phyloP scores from a whole-genome alignment of 2,329 filamentous ascomycete genomes.

The Fusarium chaquense region DNA sequence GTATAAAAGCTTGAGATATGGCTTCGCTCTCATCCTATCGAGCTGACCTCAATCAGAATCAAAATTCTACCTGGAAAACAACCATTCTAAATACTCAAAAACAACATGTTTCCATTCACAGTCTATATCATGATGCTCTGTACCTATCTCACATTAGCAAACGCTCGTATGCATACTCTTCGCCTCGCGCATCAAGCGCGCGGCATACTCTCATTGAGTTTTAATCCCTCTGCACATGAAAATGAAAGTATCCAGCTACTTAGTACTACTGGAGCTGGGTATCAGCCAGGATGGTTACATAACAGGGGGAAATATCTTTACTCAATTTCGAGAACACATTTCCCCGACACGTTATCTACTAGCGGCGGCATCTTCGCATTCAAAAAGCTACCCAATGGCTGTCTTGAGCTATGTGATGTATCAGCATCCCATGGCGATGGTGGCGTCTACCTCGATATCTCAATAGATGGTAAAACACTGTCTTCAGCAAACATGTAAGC shows the following conservation, averaged over 20 bases:
- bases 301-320: not conserved
- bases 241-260: not conserved
- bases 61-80: not conserved
- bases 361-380: constrained; percentile 5
- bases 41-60: not conserved
- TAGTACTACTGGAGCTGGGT: not conserved
- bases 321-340: constrained; percentile 3
- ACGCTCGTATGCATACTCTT: not conserved
- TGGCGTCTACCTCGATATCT: constrained; percentile 1
- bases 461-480: not conserved
- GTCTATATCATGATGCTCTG: not conserved
- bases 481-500: constrained; percentile 10
- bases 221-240: not conserved
- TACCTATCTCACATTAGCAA: not conserved
- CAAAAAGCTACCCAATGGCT: not conserved
- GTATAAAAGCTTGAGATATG: no score
- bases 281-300: not conserved
- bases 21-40: no score
- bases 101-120: not conserved
- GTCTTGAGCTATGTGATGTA: not conserved
- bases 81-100: not conserved
- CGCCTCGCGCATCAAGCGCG: constrained; percentile 3
- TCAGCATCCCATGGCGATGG: not conserved
- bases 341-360: not conserved
- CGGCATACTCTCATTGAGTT: constrained; percentile 2